phyloP scores from a whole-genome alignment of 1,139 yeast genomes.

The Suhomyces bribrorum region DNA sequence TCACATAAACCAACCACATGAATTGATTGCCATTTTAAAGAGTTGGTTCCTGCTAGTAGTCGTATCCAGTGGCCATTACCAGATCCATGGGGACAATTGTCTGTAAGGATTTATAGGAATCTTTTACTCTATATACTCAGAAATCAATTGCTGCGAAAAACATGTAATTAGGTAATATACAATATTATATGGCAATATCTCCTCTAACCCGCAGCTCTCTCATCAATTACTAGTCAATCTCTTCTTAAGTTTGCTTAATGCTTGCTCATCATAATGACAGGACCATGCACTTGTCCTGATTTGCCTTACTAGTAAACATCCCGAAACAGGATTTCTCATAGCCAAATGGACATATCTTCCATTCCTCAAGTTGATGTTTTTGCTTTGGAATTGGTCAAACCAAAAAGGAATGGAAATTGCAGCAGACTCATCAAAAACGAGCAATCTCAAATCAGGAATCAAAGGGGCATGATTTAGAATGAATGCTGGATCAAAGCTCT shows the following conservation, averaged over 20 bases:
- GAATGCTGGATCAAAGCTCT: constrained; percentile 1
- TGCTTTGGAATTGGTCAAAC: background rate
- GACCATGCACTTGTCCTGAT: constrained; percentile 1
- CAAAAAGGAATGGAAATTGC: background rate
- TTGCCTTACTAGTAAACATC: background rate
- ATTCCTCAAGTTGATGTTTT: background rate
- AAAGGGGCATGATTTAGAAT: background rate
- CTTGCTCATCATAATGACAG: background rate
- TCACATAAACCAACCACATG: too few relatives aligned
- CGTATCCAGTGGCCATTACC: too few relatives aligned
- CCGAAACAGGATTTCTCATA: background rate
- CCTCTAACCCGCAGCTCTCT: too few relatives aligned
- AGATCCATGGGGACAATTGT: too few relatives aligned
- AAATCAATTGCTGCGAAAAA: too few relatives aligned
- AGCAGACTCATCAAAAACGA: background rate
- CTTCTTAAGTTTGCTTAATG: background rate
- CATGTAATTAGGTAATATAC: too few relatives aligned
- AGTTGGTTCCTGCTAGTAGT: too few relatives aligned
- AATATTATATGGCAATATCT: too few relatives aligned
- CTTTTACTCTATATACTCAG: too few relatives aligned
- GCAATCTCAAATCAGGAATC: background rate
- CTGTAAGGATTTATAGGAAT: too few relatives aligned
- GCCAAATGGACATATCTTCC: background rate
- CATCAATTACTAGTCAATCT: background rate
- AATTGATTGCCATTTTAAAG: too few relatives aligned